Evolutionary conservation across 768 basidiomycete species (phyloP).

Genomic region (Amanita inopinata): DNA sequence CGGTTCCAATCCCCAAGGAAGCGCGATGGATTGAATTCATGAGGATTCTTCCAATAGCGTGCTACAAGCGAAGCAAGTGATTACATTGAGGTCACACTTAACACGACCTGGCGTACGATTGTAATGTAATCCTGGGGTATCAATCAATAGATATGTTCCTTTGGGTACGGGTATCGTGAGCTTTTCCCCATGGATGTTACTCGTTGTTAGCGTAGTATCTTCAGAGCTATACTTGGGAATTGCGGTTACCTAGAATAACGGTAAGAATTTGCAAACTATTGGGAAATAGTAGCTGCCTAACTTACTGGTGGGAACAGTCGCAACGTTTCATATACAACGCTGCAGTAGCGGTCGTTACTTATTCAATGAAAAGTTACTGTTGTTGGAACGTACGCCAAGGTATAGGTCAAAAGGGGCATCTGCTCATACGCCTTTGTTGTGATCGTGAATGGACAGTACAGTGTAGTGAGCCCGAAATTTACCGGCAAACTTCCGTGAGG

Average conservation of each 20-base stretch:
- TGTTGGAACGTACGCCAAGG: slow-evolving; percentile 23
- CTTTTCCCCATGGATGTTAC: slow-evolving; percentile 28
- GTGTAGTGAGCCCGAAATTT: slow-evolving; percentile 5
- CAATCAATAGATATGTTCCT: slow-evolving; percentile 27
- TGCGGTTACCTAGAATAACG: slow-evolving; percentile 21
- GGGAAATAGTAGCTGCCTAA: neutral
- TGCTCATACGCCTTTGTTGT: slow-evolving; percentile 28
- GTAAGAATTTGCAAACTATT: neutral
- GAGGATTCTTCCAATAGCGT: slow-evolving; percentile 45
- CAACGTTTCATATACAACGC: slow-evolving; percentile 41
- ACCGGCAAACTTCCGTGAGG: slow-evolving; percentile 23
- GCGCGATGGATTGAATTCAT: slow-evolving; percentile 33
- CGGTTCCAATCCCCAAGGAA: slow-evolving; percentile 45
- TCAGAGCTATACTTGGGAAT: slow-evolving; percentile 38
- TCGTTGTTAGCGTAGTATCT: slow-evolving; percentile 31
- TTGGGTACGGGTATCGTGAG: slow-evolving; percentile 31
- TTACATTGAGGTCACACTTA: neutral
- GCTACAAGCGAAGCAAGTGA: slow-evolving; percentile 21
- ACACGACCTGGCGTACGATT: slow-evolving; percentile 29
- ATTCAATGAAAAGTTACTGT: too few species aligned
- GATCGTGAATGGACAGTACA: neutral
- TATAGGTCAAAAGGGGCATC: slow-evolving; percentile 27
- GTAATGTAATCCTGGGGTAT: slow-evolving; percentile 34
- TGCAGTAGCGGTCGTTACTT: too few species aligned
- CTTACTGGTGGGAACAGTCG: slow-evolving; percentile 37